Evolutionary conservation across 2,329 filamentous ascomycete genomes (phyloP), one percentile per base, ranked within the genome.

Genomic region (Arthrinium phaeospermum): DNA sequence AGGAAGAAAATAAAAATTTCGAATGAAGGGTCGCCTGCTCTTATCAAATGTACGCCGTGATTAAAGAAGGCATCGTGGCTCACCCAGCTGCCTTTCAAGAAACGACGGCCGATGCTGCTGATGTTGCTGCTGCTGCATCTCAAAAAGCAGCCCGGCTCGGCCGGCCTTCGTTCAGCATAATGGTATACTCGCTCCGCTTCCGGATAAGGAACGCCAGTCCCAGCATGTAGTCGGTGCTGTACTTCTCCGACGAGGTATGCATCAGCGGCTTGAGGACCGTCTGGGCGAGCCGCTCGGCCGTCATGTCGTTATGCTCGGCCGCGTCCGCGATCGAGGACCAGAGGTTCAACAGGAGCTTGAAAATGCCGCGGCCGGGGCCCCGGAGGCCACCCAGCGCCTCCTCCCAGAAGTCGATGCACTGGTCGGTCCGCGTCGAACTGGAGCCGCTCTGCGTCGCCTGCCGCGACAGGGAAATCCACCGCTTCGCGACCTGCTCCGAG

Each of bases 351-450:
- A 86, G 76, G 72, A 85, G 76, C 77, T 85, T 85, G 74, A 85
- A 80, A 45, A 85, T 72, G 68, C 77, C 80, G 51, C 83, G 79
- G 6, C 78, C 78, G 0, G 81, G 78, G 1, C 83, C 83, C 16
- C 80, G 79, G 13, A 85, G 77, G 0, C 83, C 82, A 34, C 79
- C 79, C 7, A 86, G 76, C 10, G 84, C 83, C 77, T 86, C 84
- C 72, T 85, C 83, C 84, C 84, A 86, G 71, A 86, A 86, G 73
- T 85, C 84, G 64, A 86, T 82, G 71, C 83, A 84, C 75, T 82
- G 80, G 72, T 85, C 84, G 6, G 82, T 75, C 22, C 83, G 79
- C 61, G 77, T 78, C 19, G 77, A 77, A 68, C 80, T 78, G 3
- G 80, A 81, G 27, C 79, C 82, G 16, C 79, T 74, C 34, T 81